A percentile compares a stretch with the other conserved stretches of the same genome.
Evolutionary conservation across 768 basidiomycete species (phyloP).

Genomic region (Rhizopogon roseolus): DNA sequence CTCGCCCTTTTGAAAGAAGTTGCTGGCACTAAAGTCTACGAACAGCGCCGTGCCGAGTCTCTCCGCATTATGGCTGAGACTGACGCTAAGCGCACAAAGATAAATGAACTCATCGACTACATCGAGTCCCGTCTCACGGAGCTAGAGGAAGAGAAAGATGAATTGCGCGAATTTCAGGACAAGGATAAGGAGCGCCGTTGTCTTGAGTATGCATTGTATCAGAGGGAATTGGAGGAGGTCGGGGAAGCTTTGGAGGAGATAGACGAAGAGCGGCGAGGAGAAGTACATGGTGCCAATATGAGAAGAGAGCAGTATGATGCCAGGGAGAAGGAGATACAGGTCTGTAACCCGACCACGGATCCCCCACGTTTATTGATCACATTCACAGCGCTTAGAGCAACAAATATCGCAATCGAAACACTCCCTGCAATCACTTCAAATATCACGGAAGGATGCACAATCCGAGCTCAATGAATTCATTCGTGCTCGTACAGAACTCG

Average conservation of each 20-base stretch:
- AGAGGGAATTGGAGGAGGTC: conserved; percentile 87
- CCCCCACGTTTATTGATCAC: neutral
- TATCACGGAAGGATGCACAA: conserved; percentile 73
- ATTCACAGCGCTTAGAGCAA: conserved; percentile 64
- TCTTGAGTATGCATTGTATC: conserved; percentile 92
- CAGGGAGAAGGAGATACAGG: conserved; percentile 83
- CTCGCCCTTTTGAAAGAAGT: conserved; percentile 96
- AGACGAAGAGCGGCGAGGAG: conserved; percentile 73
- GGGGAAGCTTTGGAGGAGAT: conserved; percentile 82
- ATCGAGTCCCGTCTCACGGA: conserved; percentile 88
- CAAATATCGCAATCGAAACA: conserved; percentile 68
- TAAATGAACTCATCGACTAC: conserved; percentile 82
- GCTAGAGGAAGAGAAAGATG: conserved; percentile 97
- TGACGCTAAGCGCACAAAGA: conserved; percentile 87
- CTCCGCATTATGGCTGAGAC: conserved; percentile 98
- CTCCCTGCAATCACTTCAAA: conserved; percentile 58
- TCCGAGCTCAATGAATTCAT: conserved; percentile 84
- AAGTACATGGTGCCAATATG: conserved; percentile 81
- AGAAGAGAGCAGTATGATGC: conserved; percentile 77
- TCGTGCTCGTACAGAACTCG: conserved; percentile 78
- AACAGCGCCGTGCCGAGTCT: conserved; percentile 87
- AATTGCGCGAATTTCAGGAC: conserved; percentile 93
- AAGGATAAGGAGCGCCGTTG: conserved; percentile 94
- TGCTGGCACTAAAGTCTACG: conserved; percentile 97
- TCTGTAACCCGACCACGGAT: conserved; percentile 25